Evolutionary conservation across 495 filamentous ascomycete species (phyloP).

Genomic region (Bathelium albidoporum): DNA sequence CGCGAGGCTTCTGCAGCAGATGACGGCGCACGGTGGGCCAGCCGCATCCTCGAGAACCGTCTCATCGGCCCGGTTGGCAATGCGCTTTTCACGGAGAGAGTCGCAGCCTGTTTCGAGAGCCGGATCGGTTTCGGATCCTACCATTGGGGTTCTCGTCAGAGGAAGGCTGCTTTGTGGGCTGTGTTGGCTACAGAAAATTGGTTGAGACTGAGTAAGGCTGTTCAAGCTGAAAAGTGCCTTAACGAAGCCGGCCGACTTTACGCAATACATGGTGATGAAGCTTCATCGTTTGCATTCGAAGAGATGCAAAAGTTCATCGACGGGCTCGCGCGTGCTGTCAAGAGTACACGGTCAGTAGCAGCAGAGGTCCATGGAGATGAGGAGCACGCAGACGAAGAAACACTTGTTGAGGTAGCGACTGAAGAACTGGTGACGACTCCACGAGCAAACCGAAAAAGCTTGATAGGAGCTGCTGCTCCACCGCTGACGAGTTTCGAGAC

Average conservation of each 20-base stretch:
- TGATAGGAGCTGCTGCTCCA: slow-evolving; percentile 16
- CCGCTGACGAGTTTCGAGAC: slow-evolving; percentile 14
- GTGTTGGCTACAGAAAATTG: slow-evolving; percentile 74
- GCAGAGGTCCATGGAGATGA: not conserved
- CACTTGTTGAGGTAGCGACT: slow-evolving; percentile 5
- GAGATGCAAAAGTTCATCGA: slow-evolving; percentile 51
- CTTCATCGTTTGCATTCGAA: slow-evolving; percentile 38
- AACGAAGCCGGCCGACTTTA: slow-evolving; percentile 63
- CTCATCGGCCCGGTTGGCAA: slow-evolving; percentile 64
- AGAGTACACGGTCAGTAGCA: not conserved
- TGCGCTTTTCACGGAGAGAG: slow-evolving; percentile 70
- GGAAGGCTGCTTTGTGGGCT: slow-evolving; percentile 88
- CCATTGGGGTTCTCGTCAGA: slow-evolving; percentile 53
- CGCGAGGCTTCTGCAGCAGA: slow-evolving; percentile 71
- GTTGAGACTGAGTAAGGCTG: slow-evolving; percentile 57
- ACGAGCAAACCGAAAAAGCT: slow-evolving; percentile 19
- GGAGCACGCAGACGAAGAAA: not conserved
- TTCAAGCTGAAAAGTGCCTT: slow-evolving; percentile 60
- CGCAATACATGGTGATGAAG: slow-evolving; percentile 44
- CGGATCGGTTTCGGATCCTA: slow-evolving; percentile 53
- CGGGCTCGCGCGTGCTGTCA: slow-evolving; percentile 35
- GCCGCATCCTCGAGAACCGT: slow-evolving; percentile 64
- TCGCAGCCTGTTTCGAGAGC: slow-evolving; percentile 72
- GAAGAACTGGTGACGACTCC: not conserved
- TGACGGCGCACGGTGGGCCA: slow-evolving; percentile 78